These are phyloP conservation scores for Ustilago curta DNA, from an alignment of 1,284 basidiomycete genomes.

Conservation along the genomic window DNA sequence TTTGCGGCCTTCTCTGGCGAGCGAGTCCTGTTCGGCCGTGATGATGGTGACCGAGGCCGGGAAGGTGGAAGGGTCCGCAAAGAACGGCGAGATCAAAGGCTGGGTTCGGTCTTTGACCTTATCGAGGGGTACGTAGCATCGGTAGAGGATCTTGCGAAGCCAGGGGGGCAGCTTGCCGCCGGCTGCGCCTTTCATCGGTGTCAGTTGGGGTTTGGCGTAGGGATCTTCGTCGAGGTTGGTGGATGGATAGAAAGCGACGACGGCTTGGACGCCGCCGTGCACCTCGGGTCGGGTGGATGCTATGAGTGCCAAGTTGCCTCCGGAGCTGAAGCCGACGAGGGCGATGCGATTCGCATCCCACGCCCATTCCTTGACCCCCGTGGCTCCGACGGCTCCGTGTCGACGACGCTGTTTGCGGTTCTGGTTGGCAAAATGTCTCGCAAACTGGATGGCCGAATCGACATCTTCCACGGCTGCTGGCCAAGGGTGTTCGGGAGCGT, in stretches of 20 bases:
- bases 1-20: constrained; percentile 39
- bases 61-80: constrained; percentile 32
- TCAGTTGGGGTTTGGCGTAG: constrained; percentile 46
- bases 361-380: constrained; percentile 39
- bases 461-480: constrained; percentile 81
- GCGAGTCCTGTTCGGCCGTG: constrained; percentile 44
- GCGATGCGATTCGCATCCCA: constrained; percentile 49
- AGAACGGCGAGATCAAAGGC: constrained; percentile 47
- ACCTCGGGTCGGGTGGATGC: constrained; percentile 21
- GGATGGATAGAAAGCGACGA: constrained; percentile 53
- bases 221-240: constrained; percentile 55
- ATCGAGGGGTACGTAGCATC: constrained; percentile 39
- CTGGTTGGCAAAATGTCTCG: constrained; percentile 30
- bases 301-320: constrained; percentile 51
- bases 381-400: constrained; percentile 29
- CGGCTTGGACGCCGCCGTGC: constrained; percentile 40
- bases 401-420: constrained; percentile 32
- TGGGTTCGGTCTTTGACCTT: constrained; percentile 42
- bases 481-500: constrained; percentile 80
- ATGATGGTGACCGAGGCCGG: constrained; percentile 43
- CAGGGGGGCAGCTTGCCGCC: constrained; percentile 45
- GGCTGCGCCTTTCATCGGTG: constrained; percentile 33
- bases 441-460: constrained; percentile 77
- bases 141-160: constrained; percentile 45
- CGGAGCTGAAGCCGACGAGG: constrained; percentile 52